Evolutionary conservation across 306 rosid species (phyloP).

Genomic region (Cicer pinnatifidum): DNA sequence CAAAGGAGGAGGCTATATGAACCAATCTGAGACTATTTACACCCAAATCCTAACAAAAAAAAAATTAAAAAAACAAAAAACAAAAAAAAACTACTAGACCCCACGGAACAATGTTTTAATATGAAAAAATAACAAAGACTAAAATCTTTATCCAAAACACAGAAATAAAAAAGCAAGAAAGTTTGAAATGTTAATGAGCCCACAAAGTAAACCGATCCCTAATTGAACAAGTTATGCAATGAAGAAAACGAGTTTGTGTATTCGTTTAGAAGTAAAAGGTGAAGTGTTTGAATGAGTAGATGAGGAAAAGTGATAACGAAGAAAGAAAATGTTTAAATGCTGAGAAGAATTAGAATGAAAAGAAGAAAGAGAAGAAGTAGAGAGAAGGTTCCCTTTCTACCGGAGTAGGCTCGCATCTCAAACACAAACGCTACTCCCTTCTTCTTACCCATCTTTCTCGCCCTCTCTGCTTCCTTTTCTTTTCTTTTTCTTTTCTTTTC

Average conservation of each 20-base stretch:
- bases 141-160: constrained; percentile 34
- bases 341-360: constrained; percentile 74
- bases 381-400: constrained; percentile 79
- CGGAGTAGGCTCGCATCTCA: constrained; percentile 78
- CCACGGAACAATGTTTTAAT: constrained; percentile 33
- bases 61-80: too few relatives aligned
- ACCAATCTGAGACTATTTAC: constrained; percentile 59
- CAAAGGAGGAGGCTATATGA: constrained; percentile 56
- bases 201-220: constrained; percentile 54
- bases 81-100: constrained; percentile 25
- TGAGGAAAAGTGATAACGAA: constrained; percentile 28
- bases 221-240: constrained; percentile 62
- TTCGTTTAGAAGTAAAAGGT: constrained; percentile 26
- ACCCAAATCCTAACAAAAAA: constrained; percentile 44
- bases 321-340: constrained; percentile 50
- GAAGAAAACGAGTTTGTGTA: constrained; percentile 18
- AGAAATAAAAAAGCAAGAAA: constrained; percentile 39
- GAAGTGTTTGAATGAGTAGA: constrained; percentile 37
- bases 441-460: constrained; percentile 48
- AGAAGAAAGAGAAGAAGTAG: constrained; percentile 71
- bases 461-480: constrained; percentile 36
- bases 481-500: constrained; percentile 32
- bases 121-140: constrained; percentile 34
- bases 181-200: constrained; percentile 39
- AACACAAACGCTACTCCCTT: constrained; percentile 51